Conservation (phyloP, 768 basidiomycete species). For the Tricholoma sp. region DNA sequence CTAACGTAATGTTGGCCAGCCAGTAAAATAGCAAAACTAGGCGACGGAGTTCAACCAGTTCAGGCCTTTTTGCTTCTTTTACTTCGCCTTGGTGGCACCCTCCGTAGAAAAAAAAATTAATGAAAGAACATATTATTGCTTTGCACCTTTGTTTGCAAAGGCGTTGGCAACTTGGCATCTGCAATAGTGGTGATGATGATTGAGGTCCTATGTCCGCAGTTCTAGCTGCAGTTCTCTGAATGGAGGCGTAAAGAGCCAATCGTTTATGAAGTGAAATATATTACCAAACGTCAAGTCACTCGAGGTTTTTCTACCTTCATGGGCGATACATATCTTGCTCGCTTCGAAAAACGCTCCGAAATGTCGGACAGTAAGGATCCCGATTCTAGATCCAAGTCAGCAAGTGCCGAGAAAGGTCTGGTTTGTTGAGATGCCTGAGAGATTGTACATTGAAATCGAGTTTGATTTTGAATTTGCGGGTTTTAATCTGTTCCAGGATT, state of each 20-base stretch:
- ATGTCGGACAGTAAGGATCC: constrained; percentile 13
- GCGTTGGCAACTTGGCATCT: background rate
- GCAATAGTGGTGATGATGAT: background rate
- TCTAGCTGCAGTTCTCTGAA: background rate
- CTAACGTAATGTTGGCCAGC: no score
- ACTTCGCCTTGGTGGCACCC: background rate
- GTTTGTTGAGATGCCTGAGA: background rate
- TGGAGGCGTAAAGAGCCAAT: background rate
- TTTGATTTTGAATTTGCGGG: background rate
- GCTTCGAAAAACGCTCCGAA: constrained; percentile 6
- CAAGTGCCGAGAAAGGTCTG: constrained; percentile 8
- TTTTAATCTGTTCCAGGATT: background rate
- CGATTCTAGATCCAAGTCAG: background rate
- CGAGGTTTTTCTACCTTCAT: constrained; percentile 2
- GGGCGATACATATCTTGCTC: constrained; percentile 8
- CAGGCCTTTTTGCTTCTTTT: background rate
- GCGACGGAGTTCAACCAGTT: background rate
- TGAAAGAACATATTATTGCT: background rate
- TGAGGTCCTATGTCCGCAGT: background rate
- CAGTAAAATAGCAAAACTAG: background rate
- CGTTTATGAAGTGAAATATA: background rate
- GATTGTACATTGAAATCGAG: background rate
- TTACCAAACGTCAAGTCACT: constrained; percentile 9
- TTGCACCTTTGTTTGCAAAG: constrained; percentile 4
- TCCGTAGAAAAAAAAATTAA: background rate